Evolutionary conservation across 441 rosid genomes (phyloP), one percentile per base, ranked within the genome.

Genomic region (Geranium incanum): DNA sequence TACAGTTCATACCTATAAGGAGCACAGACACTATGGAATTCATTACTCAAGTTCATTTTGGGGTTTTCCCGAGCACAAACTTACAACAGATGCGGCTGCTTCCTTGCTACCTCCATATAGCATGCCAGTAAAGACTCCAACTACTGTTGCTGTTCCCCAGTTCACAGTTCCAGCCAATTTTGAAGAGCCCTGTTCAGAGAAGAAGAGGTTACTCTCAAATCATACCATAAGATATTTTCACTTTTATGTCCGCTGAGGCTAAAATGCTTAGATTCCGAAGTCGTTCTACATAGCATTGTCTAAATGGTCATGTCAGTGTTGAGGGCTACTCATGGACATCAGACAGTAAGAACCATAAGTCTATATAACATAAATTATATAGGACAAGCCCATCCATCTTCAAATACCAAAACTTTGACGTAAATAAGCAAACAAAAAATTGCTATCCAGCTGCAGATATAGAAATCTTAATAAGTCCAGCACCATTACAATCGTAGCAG

Each of bases 21-120:
- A 16, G 33, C 6, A 59, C 64, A 60, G 21, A 60, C 65, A 19
- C 8, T 3, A 60, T 16, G 21, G 4, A 5, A 15, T 15, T 52
- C 4, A 9, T 4, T 52, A 52, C 6, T 52, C 4, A 52, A 52
- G 50, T 36, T 50, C 28, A 67, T 67, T 18, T n/a, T 19, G 52
- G 16, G 11, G 8, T 66, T 11, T 15, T 41, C 43, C 15, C 9
- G 12, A 36, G 3, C 37, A 57, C 19, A 66, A 74, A 78, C 93
- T 81, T 85, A 94, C 97, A 81, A 85, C 91, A 57, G 97, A 90
- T 71, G 97, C 97, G 77, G 92, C 71, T 67, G 97, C 99, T 75
- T 94, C 98, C 84, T 87, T 90, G 89, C 95, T 87, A 12, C 96
- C 98, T 70, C 96, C 98, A 80, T 89, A 90, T 6, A 93, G 43